Base-by-base conservation (phyloP, 2,329 filamentous ascomycete species). In the Clarireedia sp. region DNA sequence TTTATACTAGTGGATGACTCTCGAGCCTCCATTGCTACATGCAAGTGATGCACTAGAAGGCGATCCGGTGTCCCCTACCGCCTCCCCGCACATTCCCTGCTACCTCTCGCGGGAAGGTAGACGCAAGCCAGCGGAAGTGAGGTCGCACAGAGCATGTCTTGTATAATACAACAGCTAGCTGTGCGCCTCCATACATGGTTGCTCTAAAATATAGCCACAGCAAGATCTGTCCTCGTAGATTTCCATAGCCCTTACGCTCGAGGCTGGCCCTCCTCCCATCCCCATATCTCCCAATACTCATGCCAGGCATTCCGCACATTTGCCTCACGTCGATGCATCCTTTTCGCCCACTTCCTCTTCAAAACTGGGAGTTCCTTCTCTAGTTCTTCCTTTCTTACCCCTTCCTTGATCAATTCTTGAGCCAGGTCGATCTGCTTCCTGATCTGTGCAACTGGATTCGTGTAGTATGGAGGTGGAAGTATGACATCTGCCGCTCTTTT, bases 281-380 rank as follows among this genome's bases (percentile, higher is more conserved):
- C 65, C 65, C 64, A 67, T 26, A 66, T 59, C 9, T 54, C 64
- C 63, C 63, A 67, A 54, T 63, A 58, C 37, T 51, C 44, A 40
- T 56, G 43, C 63, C 63, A 66, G 14, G 57, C 61, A 21, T 55
- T 49, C n/a, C 57, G 29, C 23, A 60, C 57, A 26, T 57, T 58
- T 17, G 53, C 36, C 47, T 62, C 57, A 33, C 53, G 51, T 8
- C 41, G 44, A 44, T 48, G 36, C 7, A 60, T 48, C 5, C 55
- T 56, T 24, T 57, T 37, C 9, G 43, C 21, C 9, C 55, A 36
- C 51, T 55, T 58, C 43, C 47, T 48, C 48, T 56, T 47, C 46
- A 64, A 41, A 17, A 12, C 19, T 5, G 51, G 54, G 21, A 64
- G 45, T 8, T 54, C 48, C 23, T 44, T 49, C 37, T 55, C 24